A percentile compares a stretch with the other conserved stretches of the same genome.
Evolutionary conservation across 352 stramenopile species (phyloP).

Genomic region (Phytophthora rubi): DNA sequence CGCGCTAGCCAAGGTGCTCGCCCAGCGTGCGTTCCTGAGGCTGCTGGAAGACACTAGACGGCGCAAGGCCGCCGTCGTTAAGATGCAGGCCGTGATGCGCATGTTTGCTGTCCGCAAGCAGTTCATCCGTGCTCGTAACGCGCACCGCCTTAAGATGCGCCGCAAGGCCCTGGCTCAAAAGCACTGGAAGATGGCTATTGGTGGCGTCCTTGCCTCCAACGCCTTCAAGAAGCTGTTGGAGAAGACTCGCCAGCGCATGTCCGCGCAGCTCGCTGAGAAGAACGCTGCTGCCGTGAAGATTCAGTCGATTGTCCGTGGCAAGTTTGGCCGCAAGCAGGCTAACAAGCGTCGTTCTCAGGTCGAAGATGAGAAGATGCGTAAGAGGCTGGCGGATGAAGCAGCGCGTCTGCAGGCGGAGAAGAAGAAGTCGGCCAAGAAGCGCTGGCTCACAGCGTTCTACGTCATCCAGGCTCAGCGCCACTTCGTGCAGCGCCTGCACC

Average conservation of each 20-base stretch:
- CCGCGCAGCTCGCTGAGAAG: constrained; percentile 44
- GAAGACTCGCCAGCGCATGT: constrained; percentile 56
- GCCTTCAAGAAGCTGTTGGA: constrained; percentile 73
- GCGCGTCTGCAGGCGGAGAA: constrained; percentile 63
- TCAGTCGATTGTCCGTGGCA: constrained; percentile 84
- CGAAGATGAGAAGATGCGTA: constrained; percentile 80
- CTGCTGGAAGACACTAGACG: constrained; percentile 76
- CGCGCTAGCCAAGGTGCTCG: constrained; percentile 84
- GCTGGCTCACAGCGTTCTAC: constrained; percentile 78
- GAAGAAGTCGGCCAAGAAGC: constrained; percentile 82
- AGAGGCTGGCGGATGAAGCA: constrained; percentile 78
- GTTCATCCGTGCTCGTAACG: constrained; percentile 75
- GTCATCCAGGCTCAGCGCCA: constrained; percentile 77
- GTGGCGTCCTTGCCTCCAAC: constrained; percentile 68
- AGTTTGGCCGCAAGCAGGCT: constrained; percentile 79
- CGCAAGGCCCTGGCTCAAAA: constrained; percentile 75
- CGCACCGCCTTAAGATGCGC: constrained; percentile 65
- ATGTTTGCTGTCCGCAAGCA: constrained; percentile 89
- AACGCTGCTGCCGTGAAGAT: constrained; percentile 73
- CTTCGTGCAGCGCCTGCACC: constrained; percentile 79
- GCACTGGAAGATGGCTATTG: constrained; percentile 73
- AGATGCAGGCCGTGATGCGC: constrained; percentile 86
- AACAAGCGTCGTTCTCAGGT: constrained; percentile 67
- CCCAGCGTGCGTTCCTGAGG: constrained; percentile 84
- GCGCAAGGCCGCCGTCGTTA: constrained; percentile 78